These are phyloP conservation scores for Colletotrichum aenigma DNA, from an alignment of 2,329 filamentous ascomycete genomes.

Conservation along the genomic window DNA sequence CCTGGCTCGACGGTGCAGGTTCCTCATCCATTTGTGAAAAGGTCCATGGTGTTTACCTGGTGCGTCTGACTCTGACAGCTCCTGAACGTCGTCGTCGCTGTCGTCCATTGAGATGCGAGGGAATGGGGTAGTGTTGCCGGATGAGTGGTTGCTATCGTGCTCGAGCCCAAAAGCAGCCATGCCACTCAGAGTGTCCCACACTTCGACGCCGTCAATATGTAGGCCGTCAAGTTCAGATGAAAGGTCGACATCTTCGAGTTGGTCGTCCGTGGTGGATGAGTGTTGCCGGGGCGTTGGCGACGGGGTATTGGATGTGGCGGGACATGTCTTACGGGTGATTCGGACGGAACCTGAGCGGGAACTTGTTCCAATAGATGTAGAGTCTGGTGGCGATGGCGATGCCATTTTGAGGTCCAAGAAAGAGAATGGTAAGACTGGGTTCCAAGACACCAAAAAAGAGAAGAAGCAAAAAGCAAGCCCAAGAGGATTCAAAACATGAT, in stretches of 20 bases:
- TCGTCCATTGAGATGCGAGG: constrained; percentile 28
- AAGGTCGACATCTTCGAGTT: constrained; percentile 37
- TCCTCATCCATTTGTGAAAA: constrained; percentile 77
- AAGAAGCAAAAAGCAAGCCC: constrained; percentile 29
- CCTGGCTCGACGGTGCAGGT: constrained; percentile 63
- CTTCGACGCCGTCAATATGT: constrained; percentile 32
- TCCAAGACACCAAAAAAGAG: constrained; percentile 50
- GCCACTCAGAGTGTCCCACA: constrained; percentile 43
- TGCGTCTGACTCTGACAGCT: not conserved
- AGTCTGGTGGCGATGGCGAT: constrained; percentile 31
- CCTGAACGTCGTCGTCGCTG: constrained; percentile 7
- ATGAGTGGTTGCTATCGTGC: constrained; percentile 27
- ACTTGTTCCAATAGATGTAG: constrained; percentile 31
- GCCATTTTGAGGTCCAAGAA: constrained; percentile 37
- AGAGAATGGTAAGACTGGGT: constrained; percentile 35
- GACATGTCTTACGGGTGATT: constrained; percentile 40
- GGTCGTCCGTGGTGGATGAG: constrained; percentile 25
- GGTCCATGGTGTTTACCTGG: constrained; percentile 39
- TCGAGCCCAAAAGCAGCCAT: constrained; percentile 44
- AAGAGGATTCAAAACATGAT: constrained; percentile 44
- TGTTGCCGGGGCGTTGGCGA: constrained; percentile 21
- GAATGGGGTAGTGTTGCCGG: constrained; percentile 6
- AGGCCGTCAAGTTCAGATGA: constrained; percentile 25
- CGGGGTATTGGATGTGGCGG: constrained; percentile 35
- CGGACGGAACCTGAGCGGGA: constrained; percentile 42